Evolutionary conservation across 768 basidiomycete genomes (phyloP).

Genomic region (Suillus subalutaceus): DNA sequence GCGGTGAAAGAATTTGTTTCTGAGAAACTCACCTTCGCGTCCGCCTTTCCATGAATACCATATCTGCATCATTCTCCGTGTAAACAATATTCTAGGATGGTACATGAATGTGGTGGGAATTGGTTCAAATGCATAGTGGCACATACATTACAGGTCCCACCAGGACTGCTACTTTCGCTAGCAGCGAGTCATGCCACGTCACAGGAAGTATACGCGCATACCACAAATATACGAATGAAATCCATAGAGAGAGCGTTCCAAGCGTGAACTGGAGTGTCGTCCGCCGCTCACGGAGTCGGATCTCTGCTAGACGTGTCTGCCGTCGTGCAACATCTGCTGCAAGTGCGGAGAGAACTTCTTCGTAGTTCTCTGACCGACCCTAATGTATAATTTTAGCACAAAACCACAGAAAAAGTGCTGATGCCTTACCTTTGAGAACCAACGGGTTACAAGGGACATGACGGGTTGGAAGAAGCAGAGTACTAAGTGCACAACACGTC

Average conservation of each 20-base stretch:
- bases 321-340: constrained; percentile 72
- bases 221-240: constrained; percentile 73
- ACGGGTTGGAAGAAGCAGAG: constrained; percentile 10
- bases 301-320: constrained; percentile 75
- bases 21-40: constrained; percentile 61
- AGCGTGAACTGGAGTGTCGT: constrained; percentile 76
- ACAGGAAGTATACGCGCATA: constrained; percentile 61
- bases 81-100: constrained; percentile 64
- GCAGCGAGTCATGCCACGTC: constrained; percentile 25
- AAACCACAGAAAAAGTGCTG: not conserved
- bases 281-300: constrained; percentile 82
- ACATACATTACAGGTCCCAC: constrained; percentile 81
- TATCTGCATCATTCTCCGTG: constrained; percentile 77
- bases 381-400: constrained; percentile 8
- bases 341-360: constrained; percentile 68
- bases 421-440: constrained; percentile 31
- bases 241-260: constrained; percentile 77
- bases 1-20: constrained; percentile 2
- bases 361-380: constrained; percentile 63
- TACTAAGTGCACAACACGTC: constrained; percentile 4
- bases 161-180: constrained; percentile 54
- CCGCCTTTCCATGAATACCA: constrained; percentile 84
- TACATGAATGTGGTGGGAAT: not conserved
- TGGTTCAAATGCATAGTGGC: not conserved
- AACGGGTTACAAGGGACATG: constrained; percentile 34